phyloP scores from a whole-genome alignment of 2,329 filamentous ascomycete genomes.

The Diaporthe velutina region DNA sequence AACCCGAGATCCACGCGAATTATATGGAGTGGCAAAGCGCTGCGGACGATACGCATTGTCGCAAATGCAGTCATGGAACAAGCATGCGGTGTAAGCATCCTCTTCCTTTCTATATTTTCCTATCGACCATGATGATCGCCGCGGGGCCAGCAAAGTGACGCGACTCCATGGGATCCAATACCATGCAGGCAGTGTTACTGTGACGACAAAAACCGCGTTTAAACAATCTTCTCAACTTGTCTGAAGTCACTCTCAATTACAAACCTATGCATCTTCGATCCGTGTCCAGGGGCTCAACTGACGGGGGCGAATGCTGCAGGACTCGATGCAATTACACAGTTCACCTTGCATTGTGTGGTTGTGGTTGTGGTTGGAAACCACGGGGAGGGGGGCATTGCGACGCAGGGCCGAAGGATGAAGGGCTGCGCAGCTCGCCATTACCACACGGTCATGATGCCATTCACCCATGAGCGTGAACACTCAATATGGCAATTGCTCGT shows the following conservation, averaged over 20 bases:
- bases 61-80: neutral
- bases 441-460: neutral
- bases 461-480: neutral
- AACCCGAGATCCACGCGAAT: neutral
- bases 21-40: neutral
- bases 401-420: too few relatives aligned
- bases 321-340: neutral
- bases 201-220: conserved; percentile 66
- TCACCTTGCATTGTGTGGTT: neutral
- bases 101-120: conserved; percentile 20
- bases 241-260: conserved; percentile 37
- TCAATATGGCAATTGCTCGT: neutral
- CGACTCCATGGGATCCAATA: conserved; percentile 46
- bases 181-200: conserved; percentile 42
- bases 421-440: too few relatives aligned
- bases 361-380: too few relatives aligned
- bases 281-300: neutral
- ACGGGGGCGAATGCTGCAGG: neutral
- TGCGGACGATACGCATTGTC: neutral
- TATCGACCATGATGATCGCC: conserved; percentile 52
- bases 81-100: neutral
- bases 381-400: too few relatives aligned
- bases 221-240: conserved; percentile 53
- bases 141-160: conserved; percentile 54
- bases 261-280: too few relatives aligned